phyloP scores from a whole-genome alignment of 148 eudicot genomes.

The Fallopia convolvulus region DNA sequence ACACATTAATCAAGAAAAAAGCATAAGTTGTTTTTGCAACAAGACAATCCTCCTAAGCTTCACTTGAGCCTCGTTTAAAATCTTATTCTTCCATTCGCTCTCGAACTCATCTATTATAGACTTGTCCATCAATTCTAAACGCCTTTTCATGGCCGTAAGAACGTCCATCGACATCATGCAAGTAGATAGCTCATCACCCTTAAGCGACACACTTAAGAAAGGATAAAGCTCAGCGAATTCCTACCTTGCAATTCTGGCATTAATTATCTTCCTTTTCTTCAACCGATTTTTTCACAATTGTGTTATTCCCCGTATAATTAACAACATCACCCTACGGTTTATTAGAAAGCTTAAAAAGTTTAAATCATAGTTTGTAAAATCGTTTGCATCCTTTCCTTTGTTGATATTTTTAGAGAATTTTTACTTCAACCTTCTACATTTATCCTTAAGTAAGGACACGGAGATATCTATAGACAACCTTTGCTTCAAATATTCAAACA shows the following conservation, averaged over 20 bases:
- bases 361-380: conserved; percentile 39
- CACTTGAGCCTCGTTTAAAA: conserved; percentile 24
- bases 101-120: conserved; percentile 29
- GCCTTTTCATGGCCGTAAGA: neutral
- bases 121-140: neutral
- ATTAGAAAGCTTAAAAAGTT: conserved; percentile 30
- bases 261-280: conserved; percentile 2
- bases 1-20: neutral
- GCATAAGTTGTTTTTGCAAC: conserved; percentile 25
- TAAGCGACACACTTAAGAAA: neutral
- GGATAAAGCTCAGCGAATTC: conserved; percentile 17
- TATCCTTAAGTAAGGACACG: conserved; percentile 31
- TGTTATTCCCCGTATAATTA: conserved; percentile 5
- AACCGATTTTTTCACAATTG: neutral
- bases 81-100: conserved; percentile 29
- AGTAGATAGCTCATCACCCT: neutral
- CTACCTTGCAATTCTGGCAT: neutral
- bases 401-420: conserved; percentile 28
- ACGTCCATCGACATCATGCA: neutral
- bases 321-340: conserved; percentile 38
- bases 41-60: conserved; percentile 19
- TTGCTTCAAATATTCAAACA: conserved; percentile 28
- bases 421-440: conserved; percentile 42
- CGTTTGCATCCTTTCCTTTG: conserved; percentile 14
- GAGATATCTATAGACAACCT: conserved; percentile 19